phyloP scores from a whole-genome alignment of 1,139 yeast species.

The Geotrichum aggregatum region DNA sequence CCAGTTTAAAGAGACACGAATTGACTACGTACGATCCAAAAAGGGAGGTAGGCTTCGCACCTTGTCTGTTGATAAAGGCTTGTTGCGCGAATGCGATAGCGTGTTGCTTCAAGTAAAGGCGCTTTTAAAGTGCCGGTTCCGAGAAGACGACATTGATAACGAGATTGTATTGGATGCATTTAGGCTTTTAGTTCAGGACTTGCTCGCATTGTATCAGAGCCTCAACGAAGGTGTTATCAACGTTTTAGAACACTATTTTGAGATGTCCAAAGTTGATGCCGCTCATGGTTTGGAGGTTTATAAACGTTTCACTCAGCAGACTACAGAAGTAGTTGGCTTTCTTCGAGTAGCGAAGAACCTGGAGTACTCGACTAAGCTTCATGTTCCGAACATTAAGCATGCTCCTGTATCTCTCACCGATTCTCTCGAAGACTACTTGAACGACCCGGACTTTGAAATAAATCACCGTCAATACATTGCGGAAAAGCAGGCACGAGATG shows the following conservation, averaged over 20 bases:
- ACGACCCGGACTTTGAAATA: slow-evolving; percentile 77
- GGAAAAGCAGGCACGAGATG: slow-evolving; percentile 49
- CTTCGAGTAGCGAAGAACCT: slow-evolving; percentile 84
- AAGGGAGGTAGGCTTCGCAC: slow-evolving; percentile 59
- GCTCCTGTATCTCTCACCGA: slow-evolving; percentile 92
- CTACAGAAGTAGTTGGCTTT: slow-evolving; percentile 82
- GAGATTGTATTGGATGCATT: slow-evolving; percentile 82
- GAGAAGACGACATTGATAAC: slow-evolving; percentile 68
- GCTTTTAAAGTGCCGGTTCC: slow-evolving; percentile 67
- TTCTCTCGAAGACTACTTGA: slow-evolving; percentile 80
- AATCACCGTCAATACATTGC: slow-evolving; percentile 74
- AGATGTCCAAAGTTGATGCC: slow-evolving; percentile 81
- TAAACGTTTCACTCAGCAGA: slow-evolving; percentile 78
- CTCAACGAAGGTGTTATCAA: slow-evolving; percentile 94
- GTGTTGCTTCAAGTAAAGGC: slow-evolving; percentile 78
- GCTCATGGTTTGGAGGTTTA: slow-evolving; percentile 80
- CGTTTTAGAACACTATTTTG: slow-evolving; percentile 88
- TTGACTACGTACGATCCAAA: slow-evolving; percentile 68
- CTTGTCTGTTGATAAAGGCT: slow-evolving; percentile 71
- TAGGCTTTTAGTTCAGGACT: slow-evolving; percentile 79
- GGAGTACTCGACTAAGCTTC: slow-evolving; percentile 80
- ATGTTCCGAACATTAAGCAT: slow-evolving; percentile 93
- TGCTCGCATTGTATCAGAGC: slow-evolving; percentile 78
- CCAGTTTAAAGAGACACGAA: slow-evolving; percentile 59
- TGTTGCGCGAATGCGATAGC: slow-evolving; percentile 77